Evolutionary conservation across 768 basidiomycete species (phyloP).

Genomic region (Mycena amicta): DNA sequence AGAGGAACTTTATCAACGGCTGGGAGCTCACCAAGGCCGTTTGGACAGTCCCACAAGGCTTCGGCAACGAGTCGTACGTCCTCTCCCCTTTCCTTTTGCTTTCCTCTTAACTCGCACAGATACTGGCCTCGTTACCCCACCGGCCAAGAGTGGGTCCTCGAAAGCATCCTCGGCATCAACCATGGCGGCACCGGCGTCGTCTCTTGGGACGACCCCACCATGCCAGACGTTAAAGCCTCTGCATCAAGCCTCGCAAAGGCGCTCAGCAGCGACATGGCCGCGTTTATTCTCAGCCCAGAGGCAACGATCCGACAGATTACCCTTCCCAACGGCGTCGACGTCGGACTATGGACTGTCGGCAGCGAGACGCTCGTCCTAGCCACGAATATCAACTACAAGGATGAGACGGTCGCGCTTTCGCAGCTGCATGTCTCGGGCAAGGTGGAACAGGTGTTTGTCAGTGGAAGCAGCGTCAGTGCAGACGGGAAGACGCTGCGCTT

Average conservation of each 20-base stretch:
- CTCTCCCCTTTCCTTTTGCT: too few relatives aligned
- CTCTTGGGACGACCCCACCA: constrained; percentile 58
- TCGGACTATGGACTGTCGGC: constrained; percentile 52
- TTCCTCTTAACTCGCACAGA: too few relatives aligned
- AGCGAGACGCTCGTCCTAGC: constrained; percentile 49
- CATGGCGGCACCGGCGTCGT: constrained; percentile 61
- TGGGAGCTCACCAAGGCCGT: constrained; percentile 71
- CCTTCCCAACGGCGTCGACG: constrained; percentile 42
- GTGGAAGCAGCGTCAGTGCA: constrained; percentile 22
- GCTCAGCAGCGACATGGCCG: constrained; percentile 42
- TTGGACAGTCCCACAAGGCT: constrained; percentile 83
- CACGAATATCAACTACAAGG: constrained; percentile 50
- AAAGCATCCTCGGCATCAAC: constrained; percentile 68
- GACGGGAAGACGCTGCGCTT: constrained; percentile 28
- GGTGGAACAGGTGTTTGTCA: constrained; percentile 27
- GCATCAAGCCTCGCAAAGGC: constrained; percentile 52
- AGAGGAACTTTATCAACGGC: constrained; percentile 61
- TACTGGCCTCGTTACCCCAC: constrained; percentile 67
- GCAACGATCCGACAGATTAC: constrained; percentile 45
- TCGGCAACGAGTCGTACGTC: constrained; percentile 66
- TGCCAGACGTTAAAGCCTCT: constrained; percentile 53
- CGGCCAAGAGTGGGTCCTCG: constrained; percentile 68
- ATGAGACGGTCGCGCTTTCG: constrained; percentile 33
- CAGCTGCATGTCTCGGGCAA: constrained; percentile 20
- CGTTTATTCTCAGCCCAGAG: constrained; percentile 47